Percentiles rank a stretch among this genome's conserved stretches.
These are phyloP conservation scores for Steccherinum ochraceum DNA, from an alignment of 768 basidiomycete genomes.

Conservation along the genomic window DNA sequence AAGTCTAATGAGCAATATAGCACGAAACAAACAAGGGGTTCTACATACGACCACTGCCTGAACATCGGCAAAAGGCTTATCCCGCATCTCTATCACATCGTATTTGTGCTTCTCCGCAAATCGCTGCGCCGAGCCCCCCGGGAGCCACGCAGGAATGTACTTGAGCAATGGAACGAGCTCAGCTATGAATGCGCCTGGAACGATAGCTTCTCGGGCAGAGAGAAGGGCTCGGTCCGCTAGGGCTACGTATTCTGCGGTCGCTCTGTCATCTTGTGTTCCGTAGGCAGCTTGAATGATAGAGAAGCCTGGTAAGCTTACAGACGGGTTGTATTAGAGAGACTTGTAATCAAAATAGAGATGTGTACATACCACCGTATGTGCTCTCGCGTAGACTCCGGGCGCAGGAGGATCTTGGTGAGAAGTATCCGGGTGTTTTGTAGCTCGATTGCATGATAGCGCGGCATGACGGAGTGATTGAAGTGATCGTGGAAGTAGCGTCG, in stretches of 20 bases:
- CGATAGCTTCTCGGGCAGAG: background rate
- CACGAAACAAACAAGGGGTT: no score
- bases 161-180: background rate
- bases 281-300: background rate
- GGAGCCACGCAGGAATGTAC: constrained; percentile 3
- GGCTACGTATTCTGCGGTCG: background rate
- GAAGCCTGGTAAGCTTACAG: background rate
- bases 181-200: background rate
- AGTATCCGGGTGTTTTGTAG: background rate
- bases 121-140: background rate
- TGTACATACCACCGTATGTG: background rate
- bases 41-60: background rate
- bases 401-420: background rate
- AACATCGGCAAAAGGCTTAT: constrained; percentile 4
- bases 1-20: no score
- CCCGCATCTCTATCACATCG: constrained; percentile 1
- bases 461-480: background rate
- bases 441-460: background rate
- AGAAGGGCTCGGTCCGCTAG: background rate
- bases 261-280: background rate
- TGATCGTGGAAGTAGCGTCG: background rate
- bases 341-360: background rate
- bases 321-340: no score
- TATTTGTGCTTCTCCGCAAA: background rate
- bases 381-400: background rate